Evolutionary conservation across 1,284 basidiomycete species (phyloP).

Genomic region (Meira nashicola): DNA sequence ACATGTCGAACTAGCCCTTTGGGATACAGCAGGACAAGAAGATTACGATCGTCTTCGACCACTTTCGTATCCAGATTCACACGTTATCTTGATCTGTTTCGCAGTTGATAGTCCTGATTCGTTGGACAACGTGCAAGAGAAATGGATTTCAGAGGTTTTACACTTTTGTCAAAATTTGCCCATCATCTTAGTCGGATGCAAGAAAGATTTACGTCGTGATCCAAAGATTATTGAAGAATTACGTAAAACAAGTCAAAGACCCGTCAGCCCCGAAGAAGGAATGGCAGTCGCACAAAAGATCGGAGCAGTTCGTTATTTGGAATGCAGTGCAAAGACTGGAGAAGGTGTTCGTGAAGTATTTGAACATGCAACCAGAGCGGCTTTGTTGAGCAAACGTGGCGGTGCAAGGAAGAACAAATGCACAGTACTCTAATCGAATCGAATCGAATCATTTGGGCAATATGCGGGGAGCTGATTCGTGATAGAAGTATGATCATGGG

Average conservation of each 20-base stretch:
- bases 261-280: slow-evolving; percentile 57
- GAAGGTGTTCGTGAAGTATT: slow-evolving; percentile 88
- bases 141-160: slow-evolving; percentile 92
- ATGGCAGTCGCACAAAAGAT: slow-evolving; percentile 83
- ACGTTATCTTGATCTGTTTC: slow-evolving; percentile 90
- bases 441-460: slow-evolving; percentile 26
- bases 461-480: too few species aligned
- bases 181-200: slow-evolving; percentile 85
- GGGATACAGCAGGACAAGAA: slow-evolving; percentile 94
- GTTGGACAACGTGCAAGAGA: slow-evolving; percentile 90
- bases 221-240: slow-evolving; percentile 53
- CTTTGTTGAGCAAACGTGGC: slow-evolving; percentile 60
- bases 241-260: slow-evolving; percentile 51
- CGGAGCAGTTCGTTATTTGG: slow-evolving; percentile 78
- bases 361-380: slow-evolving; percentile 78
- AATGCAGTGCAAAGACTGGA: slow-evolving; percentile 83
- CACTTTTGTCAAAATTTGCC: slow-evolving; percentile 84
- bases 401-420: slow-evolving; percentile 57
- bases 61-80: slow-evolving; percentile 82
- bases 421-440: slow-evolving; percentile 59
- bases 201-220: slow-evolving; percentile 59
- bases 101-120: slow-evolving; percentile 87
- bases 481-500: too few species aligned
- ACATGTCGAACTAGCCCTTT: slow-evolving; percentile 83
- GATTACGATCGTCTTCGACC: slow-evolving; percentile 58